Base-by-base conservation (phyloP, 164 flowering plant genomes). In the Tetracentron sinense region DNA sequence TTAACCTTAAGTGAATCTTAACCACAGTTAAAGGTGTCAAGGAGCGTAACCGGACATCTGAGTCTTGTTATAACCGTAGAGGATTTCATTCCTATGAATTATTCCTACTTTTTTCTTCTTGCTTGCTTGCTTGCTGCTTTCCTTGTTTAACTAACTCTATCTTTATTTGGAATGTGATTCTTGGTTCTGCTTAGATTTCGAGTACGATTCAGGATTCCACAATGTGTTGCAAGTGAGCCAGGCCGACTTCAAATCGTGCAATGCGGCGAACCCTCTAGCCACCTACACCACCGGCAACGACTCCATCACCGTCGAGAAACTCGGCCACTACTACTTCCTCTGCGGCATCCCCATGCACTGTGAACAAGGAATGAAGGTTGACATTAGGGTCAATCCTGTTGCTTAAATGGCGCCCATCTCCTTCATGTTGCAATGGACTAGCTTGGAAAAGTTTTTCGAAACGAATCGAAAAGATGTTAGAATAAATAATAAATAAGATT, bases 311-410 rank as follows among this genome's bases (percentile, higher is more conserved):
- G 58, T 80, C 58, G 68, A 29, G 4, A 58, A 47, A 4, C 56
- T 48, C 0, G 79, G 79, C 44, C 83, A 80, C 63, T 75, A 70
- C 33, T 80, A 20, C 66, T 80, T 67, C 58, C 10, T 77, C 53
- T 77, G 83, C 21, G 79, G 81, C 12, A 64, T 75, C 48, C 81
- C 81, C 1, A 79, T 77, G 6, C 83, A 80, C 61, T 80, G 83
- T 70, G 73, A 65, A 17, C 67, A 72, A 6, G 83, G 83, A 4
- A 79, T 75, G 71, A 80, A 80, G 62, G 74, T 80, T 17, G 83
- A 80, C 65, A 70, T 80, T 25, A 70, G 78, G 23, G 79, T 80
- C 31, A 63, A 50, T 20, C 60, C 64, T 12, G 8, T 16, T 11
- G 22, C 56, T 7, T 0, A 50, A 0, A 15, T 16, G 12, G 33